Evolutionary conservation across 148 eudicot species (phyloP).

Genomic region (Dysphania ambrosioides): DNA sequence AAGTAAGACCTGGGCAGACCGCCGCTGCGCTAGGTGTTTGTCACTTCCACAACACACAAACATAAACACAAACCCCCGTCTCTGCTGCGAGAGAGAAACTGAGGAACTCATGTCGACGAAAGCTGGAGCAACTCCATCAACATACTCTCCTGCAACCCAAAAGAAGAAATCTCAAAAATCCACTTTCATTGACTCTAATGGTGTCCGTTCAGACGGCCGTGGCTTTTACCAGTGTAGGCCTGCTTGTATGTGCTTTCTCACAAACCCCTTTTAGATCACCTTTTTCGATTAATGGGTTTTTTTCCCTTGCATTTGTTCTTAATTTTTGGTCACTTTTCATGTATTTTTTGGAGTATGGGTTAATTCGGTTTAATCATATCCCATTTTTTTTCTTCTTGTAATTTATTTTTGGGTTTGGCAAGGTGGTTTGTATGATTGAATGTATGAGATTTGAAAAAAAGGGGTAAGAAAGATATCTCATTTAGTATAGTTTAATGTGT

Average conservation of each 20-base stretch:
- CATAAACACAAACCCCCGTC: neutral
- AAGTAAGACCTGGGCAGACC: no score
- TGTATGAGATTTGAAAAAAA: neutral
- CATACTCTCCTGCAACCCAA: conserved; percentile 69
- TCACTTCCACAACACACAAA: no score
- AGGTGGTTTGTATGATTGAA: neutral
- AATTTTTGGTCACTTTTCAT: no score
- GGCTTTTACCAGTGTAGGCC: conserved; percentile 83
- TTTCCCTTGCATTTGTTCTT: neutral
- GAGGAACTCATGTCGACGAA: conserved; percentile 52
- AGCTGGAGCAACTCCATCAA: conserved; percentile 37
- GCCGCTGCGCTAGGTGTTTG: no score
- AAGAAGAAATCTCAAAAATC: conserved; percentile 46
- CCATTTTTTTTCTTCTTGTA: neutral
- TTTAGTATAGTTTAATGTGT: no score
- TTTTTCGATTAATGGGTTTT: neutral
- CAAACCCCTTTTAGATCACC: neutral
- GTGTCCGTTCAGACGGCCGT: conserved; percentile 82
- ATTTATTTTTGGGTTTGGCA: neutral
- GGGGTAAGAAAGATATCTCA: no score
- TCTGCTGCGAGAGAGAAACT: no score
- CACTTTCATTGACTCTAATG: conserved; percentile 44
- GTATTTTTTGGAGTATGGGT: neutral
- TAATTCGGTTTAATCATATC: neutral
- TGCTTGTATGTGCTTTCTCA: conserved; percentile 50